These are phyloP conservation scores for Solanum pinnatisectum DNA, from an alignment of 257 asterid species.

Conservation along the genomic window DNA sequence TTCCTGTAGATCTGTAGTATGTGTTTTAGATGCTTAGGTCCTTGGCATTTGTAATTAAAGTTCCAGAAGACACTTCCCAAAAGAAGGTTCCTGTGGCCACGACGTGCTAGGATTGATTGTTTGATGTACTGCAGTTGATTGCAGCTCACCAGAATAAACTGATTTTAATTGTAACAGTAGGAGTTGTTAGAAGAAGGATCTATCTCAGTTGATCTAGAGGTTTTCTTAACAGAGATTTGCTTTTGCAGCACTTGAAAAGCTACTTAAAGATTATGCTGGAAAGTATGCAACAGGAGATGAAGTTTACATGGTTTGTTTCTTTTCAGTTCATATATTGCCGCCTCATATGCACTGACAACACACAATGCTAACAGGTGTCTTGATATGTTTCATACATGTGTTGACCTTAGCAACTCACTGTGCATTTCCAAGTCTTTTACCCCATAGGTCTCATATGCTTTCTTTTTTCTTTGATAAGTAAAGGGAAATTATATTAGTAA, in stretches of 20 bases:
- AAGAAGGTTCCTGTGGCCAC: background rate
- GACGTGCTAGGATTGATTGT: background rate
- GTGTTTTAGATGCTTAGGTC: background rate
- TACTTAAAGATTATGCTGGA: conserved; percentile 52
- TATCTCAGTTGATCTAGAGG: background rate
- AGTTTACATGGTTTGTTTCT: conserved; percentile 46
- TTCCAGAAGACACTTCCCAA: background rate
- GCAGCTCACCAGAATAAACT: background rate
- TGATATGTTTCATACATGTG: background rate
- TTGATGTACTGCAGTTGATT: background rate
- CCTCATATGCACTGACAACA: background rate
- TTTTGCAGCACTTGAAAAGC: conserved; percentile 64
- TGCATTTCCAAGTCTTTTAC: background rate
- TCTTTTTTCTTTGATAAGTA: background rate
- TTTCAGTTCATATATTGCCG: background rate
- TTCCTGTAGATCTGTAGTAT: background rate
- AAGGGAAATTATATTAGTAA: background rate
- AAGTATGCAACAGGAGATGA: conserved; percentile 73
- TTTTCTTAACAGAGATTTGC: conserved; percentile 8
- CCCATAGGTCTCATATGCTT: background rate
- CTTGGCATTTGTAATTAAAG: background rate
- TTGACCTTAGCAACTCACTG: background rate
- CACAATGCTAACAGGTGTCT: background rate
- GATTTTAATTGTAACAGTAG: background rate
- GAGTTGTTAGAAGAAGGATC: background rate